Percentiles rank a stretch among this genome's conserved stretches.
Evolutionary conservation across 1,139 yeast species (phyloP).

Genomic region (Debaryomyces robertsiae): DNA sequence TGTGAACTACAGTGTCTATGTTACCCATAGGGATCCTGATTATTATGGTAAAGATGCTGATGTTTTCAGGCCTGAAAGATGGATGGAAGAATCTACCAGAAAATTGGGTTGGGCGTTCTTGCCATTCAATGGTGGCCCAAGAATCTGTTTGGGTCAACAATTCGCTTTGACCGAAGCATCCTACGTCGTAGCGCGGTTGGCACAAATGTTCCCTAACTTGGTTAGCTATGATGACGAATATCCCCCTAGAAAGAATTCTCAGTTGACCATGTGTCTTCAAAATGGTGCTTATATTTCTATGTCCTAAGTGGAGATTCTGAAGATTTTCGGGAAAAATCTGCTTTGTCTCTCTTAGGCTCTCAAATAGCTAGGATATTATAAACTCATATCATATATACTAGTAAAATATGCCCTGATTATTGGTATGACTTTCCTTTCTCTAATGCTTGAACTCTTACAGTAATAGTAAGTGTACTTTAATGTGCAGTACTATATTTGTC

Average conservation of each 20-base stretch:
- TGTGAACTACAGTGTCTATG: constrained; percentile 41
- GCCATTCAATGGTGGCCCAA: constrained; percentile 64
- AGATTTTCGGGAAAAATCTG: no score
- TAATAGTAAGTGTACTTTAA: no score
- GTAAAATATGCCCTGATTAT: no score
- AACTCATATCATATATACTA: not conserved
- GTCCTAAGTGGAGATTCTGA: not conserved
- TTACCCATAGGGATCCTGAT: constrained; percentile 42
- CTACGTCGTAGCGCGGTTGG: constrained; percentile 45
- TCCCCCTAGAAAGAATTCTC: constrained; percentile 37
- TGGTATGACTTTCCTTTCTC: no score
- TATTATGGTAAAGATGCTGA: constrained; percentile 51
- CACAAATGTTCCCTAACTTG: constrained; percentile 31
- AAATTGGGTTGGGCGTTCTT: constrained; percentile 54
- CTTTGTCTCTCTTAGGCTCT: no score
- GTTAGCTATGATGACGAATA: constrained; percentile 20
- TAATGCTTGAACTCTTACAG: no score
- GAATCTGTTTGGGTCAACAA: constrained; percentile 63
- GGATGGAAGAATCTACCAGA: constrained; percentile 33
- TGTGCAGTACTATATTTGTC: constrained; percentile 3
- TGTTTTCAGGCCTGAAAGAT: constrained; percentile 51
- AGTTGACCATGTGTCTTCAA: constrained; percentile 26
- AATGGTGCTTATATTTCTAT: constrained; percentile 26
- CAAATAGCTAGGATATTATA: no score
- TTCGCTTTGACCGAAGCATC: constrained; percentile 60